Conservation (phyloP, 2,329 filamentous ascomycete genomes). For the Hypoxylon sp. region DNA sequence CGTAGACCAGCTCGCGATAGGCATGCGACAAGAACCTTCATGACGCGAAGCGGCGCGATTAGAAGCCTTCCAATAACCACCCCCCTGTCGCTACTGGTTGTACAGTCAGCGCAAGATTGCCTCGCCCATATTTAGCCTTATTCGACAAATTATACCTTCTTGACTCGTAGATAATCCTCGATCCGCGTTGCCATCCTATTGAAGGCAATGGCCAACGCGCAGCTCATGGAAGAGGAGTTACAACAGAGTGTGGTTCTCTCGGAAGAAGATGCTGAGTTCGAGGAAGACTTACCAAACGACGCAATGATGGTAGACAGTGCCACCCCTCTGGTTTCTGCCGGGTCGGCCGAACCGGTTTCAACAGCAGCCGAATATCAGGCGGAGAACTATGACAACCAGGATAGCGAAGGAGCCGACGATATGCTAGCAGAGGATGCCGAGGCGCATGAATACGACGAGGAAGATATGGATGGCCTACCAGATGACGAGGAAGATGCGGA, state of each 20-base stretch:
- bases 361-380: conserved; percentile 31
- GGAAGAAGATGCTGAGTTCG: conserved; percentile 54
- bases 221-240: conserved; percentile 65
- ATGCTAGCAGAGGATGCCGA: conserved; percentile 16
- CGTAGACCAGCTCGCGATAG: conserved; percentile 11
- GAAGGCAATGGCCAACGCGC: conserved; percentile 57
- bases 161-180: background rate
- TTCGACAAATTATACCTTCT: background rate
- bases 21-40: conserved; percentile 33
- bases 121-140: conserved; percentile 4
- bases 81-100: conserved; percentile 14
- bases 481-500: conserved; percentile 44
- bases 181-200: background rate
- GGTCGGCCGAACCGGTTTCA: conserved; percentile 22
- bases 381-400: conserved; percentile 30
- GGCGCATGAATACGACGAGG: conserved; percentile 23
- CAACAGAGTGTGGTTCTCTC: conserved; percentile 64
- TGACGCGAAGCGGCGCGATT: conserved; percentile 37
- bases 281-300: conserved; percentile 49
- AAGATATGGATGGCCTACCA: conserved; percentile 31
- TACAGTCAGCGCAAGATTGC: conserved; percentile 13
- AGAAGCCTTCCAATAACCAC: conserved; percentile 33
- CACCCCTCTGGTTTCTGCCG: conserved; percentile 29
- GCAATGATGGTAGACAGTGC: conserved; percentile 42
- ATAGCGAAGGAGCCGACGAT: conserved; percentile 42